These are phyloP conservation scores for Fraxinus nigra DNA, from an alignment of 305 asterid genomes.

Conservation along the genomic window DNA sequence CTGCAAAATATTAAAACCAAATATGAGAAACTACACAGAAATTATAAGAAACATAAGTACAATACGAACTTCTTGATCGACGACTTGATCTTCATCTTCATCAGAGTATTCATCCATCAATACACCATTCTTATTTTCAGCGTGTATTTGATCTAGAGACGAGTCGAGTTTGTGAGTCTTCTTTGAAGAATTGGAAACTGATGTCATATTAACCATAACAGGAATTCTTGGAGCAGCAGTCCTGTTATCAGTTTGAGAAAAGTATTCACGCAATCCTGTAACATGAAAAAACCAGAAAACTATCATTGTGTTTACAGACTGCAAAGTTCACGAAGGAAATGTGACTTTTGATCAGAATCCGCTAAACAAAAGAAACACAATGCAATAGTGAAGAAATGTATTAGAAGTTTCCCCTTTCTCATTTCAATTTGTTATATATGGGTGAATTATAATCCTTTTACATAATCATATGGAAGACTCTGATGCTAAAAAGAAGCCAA, in stretches of 20 bases:
- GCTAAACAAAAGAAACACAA: neutral
- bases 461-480: neutral
- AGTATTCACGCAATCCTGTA: conserved; percentile 88
- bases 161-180: conserved; percentile 46
- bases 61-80: conserved; percentile 68
- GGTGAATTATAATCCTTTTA: neutral
- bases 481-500: neutral
- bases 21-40: conserved; percentile 13
- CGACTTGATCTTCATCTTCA: conserved; percentile 87
- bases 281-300: conserved; percentile 21
- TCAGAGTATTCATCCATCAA: conserved; percentile 85
- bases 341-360: neutral
- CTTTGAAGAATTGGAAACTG: conserved; percentile 59
- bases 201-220: conserved; percentile 88
- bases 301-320: neutral
- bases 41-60: conserved; percentile 15
- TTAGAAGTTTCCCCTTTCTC: neutral
- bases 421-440: neutral
- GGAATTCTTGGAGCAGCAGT: conserved; percentile 86
- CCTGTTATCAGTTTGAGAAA: conserved; percentile 92
- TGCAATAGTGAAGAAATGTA: neutral
- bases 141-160: conserved; percentile 69
- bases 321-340: neutral
- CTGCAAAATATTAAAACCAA: conserved; percentile 43
- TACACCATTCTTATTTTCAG: conserved; percentile 59